Evolutionary conservation across 2,329 filamentous ascomycete species (phyloP), one percentile per base, ranked within the genome.

Genomic region (Cercospora janseana): DNA sequence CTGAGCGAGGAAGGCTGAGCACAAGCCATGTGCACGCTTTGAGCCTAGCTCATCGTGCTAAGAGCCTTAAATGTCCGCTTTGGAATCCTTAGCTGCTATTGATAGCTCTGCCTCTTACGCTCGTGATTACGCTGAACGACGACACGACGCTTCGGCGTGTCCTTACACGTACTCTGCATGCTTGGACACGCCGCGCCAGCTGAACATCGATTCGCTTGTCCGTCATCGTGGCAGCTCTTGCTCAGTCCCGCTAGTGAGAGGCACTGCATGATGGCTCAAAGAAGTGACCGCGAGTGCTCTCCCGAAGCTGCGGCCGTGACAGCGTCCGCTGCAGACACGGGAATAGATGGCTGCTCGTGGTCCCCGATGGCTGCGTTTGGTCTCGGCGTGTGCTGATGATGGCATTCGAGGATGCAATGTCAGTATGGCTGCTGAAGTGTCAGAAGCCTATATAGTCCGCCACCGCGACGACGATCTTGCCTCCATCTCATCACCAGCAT

Each of bases 381-480:
- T 45, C 24, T n/a, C 41, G 31, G 41, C 18, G 4, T 32, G 28
- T 29, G 10, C 13, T 23, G 40, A 50, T 26, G 27, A 34, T 44
- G 40, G 21, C 20, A 24, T 34, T n/a, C 28, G 27, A 16, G 10
- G 40, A 16, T 26, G 10, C 40, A 29, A 4, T 21, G 23, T 7
- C 23, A 43, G 16, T 5, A 4, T 9, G 24, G 35, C 12, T n/a
- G 20, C 12, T 12, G 9, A 16, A 18, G 8, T 20, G 27, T 10
- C 51, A 45, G 49, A 46, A 49, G 45, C 31, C 46, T 56, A 56
- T 56, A 56, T 56, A 57, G 51, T 34, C 24, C n/a, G 23, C 46
- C 21, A 18, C 26, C 12, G 18, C 26, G 35, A 15, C 32, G 23
- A 18, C 44, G 16, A n/a, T n/a, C 13, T 10, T 38, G 24, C 32